Conservation (phyloP, 2,329 filamentous ascomycete species). For the Pyricularia pennisetigena region DNA sequence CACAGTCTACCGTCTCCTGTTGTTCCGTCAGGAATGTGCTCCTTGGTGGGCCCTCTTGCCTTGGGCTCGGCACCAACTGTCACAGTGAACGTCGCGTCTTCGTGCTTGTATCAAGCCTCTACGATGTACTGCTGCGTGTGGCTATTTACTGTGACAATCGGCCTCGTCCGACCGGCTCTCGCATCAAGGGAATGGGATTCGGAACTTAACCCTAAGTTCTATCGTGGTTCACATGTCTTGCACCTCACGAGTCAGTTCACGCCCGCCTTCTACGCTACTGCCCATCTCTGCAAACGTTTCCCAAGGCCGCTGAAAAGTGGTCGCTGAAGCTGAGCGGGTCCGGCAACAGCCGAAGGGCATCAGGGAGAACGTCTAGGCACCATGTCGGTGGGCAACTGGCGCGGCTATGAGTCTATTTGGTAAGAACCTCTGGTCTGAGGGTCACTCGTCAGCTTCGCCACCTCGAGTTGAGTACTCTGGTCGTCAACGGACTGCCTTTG, state of each 20-base stretch:
- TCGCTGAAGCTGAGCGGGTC: constrained; percentile 21
- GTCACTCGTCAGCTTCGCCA: constrained; percentile 61
- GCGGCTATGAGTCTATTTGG: constrained; percentile 59
- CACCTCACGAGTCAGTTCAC: constrained; percentile 56
- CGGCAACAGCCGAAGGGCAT: constrained; percentile 34
- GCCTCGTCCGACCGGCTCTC: constrained; percentile 30
- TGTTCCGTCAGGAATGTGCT: constrained; percentile 56
- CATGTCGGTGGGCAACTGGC: constrained; percentile 24
- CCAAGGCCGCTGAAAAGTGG: constrained; percentile 41
- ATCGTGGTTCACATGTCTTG: constrained; percentile 55
- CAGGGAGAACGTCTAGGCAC: constrained; percentile 48
- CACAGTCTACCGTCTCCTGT: constrained; percentile 68
- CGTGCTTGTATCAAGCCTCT: constrained; percentile 51
- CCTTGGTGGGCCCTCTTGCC: constrained; percentile 33
- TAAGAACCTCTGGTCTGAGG: constrained; percentile 64
- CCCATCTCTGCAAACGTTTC: constrained; percentile 9
- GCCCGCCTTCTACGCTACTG: constrained; percentile 26
- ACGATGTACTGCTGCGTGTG: constrained; percentile 34
- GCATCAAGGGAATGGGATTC: constrained; percentile 51
- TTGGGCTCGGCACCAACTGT: constrained; percentile 19
- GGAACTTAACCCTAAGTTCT: constrained; percentile 97
- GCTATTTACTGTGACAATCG: constrained; percentile 25
- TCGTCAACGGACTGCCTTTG: constrained; percentile 20
- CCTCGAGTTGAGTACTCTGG: constrained; percentile 54
- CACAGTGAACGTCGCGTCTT: constrained; percentile 44